A percentile compares a stretch with the other conserved stretches of the same genome.
Evolutionary conservation across 2,329 filamentous ascomycete genomes (phyloP).

Genomic region (Colletotrichum musicola): DNA sequence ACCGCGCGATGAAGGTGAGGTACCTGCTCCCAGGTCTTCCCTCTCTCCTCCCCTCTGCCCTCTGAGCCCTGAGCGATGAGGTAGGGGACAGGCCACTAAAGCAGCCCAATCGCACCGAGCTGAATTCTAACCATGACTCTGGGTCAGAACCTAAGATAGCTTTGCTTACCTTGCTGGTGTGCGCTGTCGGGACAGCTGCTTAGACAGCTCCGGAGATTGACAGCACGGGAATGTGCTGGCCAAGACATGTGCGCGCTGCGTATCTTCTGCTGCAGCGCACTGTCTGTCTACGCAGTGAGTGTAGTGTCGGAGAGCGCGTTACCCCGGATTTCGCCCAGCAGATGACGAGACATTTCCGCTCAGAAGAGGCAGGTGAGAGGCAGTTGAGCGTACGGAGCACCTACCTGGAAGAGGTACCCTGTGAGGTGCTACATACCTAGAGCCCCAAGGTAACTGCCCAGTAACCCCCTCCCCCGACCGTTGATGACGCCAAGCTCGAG

Average conservation of each 20-base stretch:
- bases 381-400: no score
- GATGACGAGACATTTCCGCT: constrained; percentile 24
- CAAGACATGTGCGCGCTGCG: constrained; percentile 8
- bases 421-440: no score
- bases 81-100: constrained; percentile 21
- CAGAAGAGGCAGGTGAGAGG: neutral
- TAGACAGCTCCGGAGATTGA: neutral
- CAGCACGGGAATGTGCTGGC: neutral
- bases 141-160: constrained; percentile 6
- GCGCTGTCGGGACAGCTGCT: neutral
- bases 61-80: neutral
- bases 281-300: neutral
- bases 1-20: constrained; percentile 9
- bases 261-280: neutral
- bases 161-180: neutral
- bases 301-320: neutral
- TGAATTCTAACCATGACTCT: constrained; percentile 6
- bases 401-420: no score
- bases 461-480: constrained; percentile 7
- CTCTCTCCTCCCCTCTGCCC: neutral
- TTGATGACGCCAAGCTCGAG: constrained; percentile 36
- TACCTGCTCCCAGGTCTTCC: constrained; percentile 3
- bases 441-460: no score
- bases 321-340: constrained; percentile 34
- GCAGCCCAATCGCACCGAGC: constrained; percentile 15